These are phyloP conservation scores for Aspergillus flavus DNA, from an alignment of 2,329 filamentous ascomycete species.

Conservation along the genomic window DNA sequence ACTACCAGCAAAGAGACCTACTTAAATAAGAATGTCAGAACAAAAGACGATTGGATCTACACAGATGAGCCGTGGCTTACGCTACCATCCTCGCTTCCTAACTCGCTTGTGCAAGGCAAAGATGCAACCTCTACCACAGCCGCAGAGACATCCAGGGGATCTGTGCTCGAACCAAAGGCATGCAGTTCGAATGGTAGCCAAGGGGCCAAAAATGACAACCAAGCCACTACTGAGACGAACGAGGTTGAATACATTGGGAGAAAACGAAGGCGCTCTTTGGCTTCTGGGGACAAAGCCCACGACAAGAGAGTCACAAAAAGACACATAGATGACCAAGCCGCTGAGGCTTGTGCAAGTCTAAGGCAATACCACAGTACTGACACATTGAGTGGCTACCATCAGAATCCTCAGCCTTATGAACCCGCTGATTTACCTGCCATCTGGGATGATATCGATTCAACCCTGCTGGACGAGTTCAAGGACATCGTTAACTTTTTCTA, in stretches of 20 bases:
- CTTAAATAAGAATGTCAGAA: background rate
- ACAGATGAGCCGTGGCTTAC: background rate
- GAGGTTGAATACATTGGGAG: background rate
- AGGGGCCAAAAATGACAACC: background rate
- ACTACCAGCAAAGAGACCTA: background rate
- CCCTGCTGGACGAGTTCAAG: conserved; percentile 44
- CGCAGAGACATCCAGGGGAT: background rate
- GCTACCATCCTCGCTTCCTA: background rate
- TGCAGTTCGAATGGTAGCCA: background rate
- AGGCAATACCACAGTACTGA: background rate
- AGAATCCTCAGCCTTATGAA: background rate
- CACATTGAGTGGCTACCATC: background rate
- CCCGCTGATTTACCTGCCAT: background rate
- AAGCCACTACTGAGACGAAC: background rate
- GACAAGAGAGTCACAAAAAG: background rate
- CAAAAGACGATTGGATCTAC: conserved; percentile 1
- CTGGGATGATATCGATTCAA: conserved; percentile 43
- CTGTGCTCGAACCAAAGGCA: background rate
- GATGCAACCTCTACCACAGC: background rate
- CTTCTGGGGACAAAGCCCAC: background rate
- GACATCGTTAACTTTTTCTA: conserved; percentile 44
- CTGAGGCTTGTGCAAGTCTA: background rate
- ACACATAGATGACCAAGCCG: background rate
- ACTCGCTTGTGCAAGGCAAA: background rate
- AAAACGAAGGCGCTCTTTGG: background rate